Conservation (phyloP, 805 yeast genomes). For the Schizosaccharomyces pombe region DNA sequence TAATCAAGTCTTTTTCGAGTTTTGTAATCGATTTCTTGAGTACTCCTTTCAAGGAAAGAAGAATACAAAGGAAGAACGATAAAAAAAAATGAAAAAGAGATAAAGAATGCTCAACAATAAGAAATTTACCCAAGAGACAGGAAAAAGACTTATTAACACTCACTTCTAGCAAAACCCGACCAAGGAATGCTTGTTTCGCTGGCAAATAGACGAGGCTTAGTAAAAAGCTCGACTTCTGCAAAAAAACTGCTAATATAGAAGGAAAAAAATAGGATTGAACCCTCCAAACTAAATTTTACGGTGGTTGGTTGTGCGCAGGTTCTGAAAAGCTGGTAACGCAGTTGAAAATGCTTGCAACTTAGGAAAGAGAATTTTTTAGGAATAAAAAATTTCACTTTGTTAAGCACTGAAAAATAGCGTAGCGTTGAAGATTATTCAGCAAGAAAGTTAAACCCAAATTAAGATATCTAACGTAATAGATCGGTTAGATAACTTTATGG, state of each 20-base stretch:
- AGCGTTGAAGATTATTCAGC: too few relatives aligned
- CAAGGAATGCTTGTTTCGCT: neutral
- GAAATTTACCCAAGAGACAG: neutral
- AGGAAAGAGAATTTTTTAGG: too few relatives aligned
- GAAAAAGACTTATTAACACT: neutral
- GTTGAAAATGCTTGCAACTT: too few relatives aligned
- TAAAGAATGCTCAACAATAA: neutral
- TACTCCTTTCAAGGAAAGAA: too few relatives aligned
- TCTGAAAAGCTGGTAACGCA: too few relatives aligned
- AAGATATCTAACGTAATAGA: too few relatives aligned
- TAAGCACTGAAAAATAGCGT: neutral
- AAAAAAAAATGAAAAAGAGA: neutral
- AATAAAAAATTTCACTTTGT: neutral
- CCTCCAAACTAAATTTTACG: neutral
- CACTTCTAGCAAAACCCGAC: neutral
- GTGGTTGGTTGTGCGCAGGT: slow-evolving; percentile 4
- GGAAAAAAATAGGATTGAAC: neutral
- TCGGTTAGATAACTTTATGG: too few relatives aligned
- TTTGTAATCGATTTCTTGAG: too few relatives aligned
- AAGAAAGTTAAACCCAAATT: too few relatives aligned
- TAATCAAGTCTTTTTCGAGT: too few relatives aligned
- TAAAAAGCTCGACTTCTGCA: slow-evolving; percentile 1
- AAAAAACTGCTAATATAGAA: neutral
- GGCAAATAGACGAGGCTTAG: slow-evolving; percentile 2
- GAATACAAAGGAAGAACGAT: neutral